Conservation (phyloP, 441 rosid species). For the Gossypium schwendimanii region DNA sequence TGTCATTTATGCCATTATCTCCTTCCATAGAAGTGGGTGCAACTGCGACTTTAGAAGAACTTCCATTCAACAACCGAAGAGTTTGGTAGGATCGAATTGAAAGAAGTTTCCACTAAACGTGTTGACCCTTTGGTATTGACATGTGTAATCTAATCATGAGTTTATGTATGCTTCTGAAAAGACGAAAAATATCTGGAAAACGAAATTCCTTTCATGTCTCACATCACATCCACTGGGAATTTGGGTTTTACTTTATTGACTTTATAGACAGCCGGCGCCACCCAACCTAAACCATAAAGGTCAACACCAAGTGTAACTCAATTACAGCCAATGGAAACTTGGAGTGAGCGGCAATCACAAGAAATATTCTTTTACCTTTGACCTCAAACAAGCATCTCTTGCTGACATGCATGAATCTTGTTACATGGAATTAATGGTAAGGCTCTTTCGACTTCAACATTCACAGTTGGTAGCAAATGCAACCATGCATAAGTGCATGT, state of each 20-base stretch:
- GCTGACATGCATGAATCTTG: neutral
- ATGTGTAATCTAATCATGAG: neutral
- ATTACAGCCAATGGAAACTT: too few relatives aligned
- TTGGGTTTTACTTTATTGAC: too few relatives aligned
- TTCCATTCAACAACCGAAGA: neutral
- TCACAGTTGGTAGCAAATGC: neutral
- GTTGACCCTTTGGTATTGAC: neutral
- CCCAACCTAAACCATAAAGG: too few relatives aligned
- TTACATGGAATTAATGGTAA: neutral
- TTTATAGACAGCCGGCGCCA: too few relatives aligned
- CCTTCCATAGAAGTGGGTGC: too few relatives aligned
- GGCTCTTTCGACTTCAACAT: neutral
- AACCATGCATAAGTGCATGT: neutral
- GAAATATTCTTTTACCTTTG: neutral
- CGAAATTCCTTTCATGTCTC: too few relatives aligned
- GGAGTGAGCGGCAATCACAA: neutral
- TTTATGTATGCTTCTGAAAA: neutral
- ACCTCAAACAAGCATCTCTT: neutral
- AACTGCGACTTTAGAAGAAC: neutral
- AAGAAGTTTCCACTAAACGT: neutral
- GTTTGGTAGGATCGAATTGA: neutral
- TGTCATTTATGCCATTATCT: too few relatives aligned
- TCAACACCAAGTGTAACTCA: too few relatives aligned
- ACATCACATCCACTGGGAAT: too few relatives aligned
- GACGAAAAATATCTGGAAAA: neutral